These are phyloP conservation scores for Ceratobasidium papillatum DNA, from an alignment of 1,284 basidiomycete genomes.

Conservation along the genomic window DNA sequence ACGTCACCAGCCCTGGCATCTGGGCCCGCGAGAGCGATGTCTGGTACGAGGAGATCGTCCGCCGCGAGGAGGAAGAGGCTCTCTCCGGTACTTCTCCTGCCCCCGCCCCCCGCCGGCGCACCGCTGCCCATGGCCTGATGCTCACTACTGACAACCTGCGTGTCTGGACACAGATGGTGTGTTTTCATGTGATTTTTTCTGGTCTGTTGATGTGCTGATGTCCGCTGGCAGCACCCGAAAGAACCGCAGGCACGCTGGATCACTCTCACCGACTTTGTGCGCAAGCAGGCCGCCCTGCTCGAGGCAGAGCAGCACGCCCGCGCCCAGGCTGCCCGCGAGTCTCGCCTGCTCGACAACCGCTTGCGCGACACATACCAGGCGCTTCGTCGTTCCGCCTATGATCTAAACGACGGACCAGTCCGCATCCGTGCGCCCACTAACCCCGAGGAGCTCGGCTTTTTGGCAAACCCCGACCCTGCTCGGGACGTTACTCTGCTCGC, in stretches of 20 bases:
- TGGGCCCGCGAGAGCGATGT: slow-evolving; percentile 94
- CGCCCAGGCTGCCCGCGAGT: slow-evolving; percentile 77
- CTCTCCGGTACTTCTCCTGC: slow-evolving; percentile 46
- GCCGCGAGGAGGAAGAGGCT: slow-evolving; percentile 76
- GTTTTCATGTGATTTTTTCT: slow-evolving; percentile 46
- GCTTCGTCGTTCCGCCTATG: slow-evolving; percentile 77
- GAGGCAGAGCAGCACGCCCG: slow-evolving; percentile 79
- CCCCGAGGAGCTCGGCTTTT: slow-evolving; percentile 24
- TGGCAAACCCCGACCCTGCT: slow-evolving; percentile 48
- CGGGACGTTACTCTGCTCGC: slow-evolving; percentile 81
- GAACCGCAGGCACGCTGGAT: slow-evolving; percentile 80
- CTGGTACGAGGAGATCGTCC: slow-evolving; percentile 79
- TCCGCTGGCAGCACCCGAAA: slow-evolving; percentile 69
- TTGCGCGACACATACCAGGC: slow-evolving; percentile 81
- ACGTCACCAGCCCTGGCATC: slow-evolving; percentile 83
- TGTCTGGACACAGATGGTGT: slow-evolving; percentile 85
- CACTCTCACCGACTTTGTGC: slow-evolving; percentile 74
- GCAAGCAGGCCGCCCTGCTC: slow-evolving; percentile 71
- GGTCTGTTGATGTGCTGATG: slow-evolving; percentile 11
- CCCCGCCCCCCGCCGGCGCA: slow-evolving; percentile 53
- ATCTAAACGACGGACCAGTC: slow-evolving; percentile 54
- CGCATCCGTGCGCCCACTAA: slow-evolving; percentile 69
- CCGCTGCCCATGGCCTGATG: slow-evolving; percentile 67
- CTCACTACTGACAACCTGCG: slow-evolving; percentile 85
- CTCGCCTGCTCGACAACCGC: slow-evolving; percentile 72